Base-by-base conservation (phyloP, 768 basidiomycete species). In the Boletellus ananiceps region DNA sequence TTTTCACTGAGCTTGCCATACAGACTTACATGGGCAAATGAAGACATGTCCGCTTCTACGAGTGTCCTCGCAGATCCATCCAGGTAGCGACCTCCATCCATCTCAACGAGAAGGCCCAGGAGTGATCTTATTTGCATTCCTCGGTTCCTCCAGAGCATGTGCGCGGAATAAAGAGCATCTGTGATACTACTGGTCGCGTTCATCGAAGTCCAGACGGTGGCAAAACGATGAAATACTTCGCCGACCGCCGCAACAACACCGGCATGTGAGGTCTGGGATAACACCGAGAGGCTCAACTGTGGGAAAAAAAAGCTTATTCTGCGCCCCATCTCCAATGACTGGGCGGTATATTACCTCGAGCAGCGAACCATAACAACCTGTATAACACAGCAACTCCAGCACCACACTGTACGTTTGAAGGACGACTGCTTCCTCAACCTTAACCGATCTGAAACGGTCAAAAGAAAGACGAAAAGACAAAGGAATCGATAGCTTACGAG, bases 181-280 rank as follows among this genome's bases (percentile, higher is more conserved):
- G 82, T 74, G 45, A 91, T 82, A 0, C 59, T 67, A 16, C 71
- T 69, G 52, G 78, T 77, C 11, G 69, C 76, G 57, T 86, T 76
- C 83, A 91, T 87, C 51, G 84, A 87, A 12, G 79, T 78, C 88
- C 88, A 92, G 41, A 90, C 82, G 18, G 79, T 76, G 11, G 79
- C 75, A 57, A 84, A 84, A 7, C 84, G 80, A 51, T 81, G 77
- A n/a, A 92, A 72, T 5, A 81, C 82, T 54, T 86, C 82, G n/a
- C 89, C 75, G 1, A 87, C 76, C 0, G 79, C 77, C 4, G 74
- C 72, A 23, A 89, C 71, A 7, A 82, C 68, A 18, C 84, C 79
- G 0, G 70, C 64, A 31, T 78, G 73, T 5, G 70, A 70, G 2
- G 79, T 73, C 54, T 79, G 73, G 42, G 78, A 75, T 46, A 92